phyloP scores from a whole-genome alignment of 2,329 filamentous ascomycete genomes.

The Colletotrichum phormii region DNA sequence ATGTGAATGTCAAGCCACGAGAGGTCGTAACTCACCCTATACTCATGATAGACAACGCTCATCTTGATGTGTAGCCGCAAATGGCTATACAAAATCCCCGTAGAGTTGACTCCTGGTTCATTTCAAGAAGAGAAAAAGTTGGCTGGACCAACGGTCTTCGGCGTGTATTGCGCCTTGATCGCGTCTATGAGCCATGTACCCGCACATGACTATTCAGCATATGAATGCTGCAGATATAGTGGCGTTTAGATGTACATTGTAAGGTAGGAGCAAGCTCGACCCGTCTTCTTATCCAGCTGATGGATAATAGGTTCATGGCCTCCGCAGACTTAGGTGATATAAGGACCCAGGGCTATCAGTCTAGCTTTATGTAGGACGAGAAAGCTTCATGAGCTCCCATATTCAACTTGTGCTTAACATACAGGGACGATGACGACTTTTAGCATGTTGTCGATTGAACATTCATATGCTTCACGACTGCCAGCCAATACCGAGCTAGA shows the following conservation, averaged over 20 bases:
- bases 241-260: not conserved
- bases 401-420: not conserved
- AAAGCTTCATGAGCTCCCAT: not conserved
- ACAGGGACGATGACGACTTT: not conserved
- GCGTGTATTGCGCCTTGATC: not conserved
- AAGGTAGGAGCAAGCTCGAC: not conserved
- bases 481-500: not conserved
- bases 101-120: not conserved
- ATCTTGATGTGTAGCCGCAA: not conserved
- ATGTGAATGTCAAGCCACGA: not conserved
- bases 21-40: not conserved
- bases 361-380: not conserved
- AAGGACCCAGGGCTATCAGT: not conserved
- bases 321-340: not conserved
- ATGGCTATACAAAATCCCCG: not conserved
- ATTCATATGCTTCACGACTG: no score
- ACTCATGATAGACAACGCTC: not conserved
- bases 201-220: not conserved
- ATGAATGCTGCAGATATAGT: not conserved
- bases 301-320: not conserved
- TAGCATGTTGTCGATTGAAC: not conserved
- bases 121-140: not conserved
- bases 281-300: no score
- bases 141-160: no score
- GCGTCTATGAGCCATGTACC: not conserved